These are phyloP conservation scores for Penicillium sp. DNA, from an alignment of 2,329 filamentous ascomycete species.

Conservation along the genomic window DNA sequence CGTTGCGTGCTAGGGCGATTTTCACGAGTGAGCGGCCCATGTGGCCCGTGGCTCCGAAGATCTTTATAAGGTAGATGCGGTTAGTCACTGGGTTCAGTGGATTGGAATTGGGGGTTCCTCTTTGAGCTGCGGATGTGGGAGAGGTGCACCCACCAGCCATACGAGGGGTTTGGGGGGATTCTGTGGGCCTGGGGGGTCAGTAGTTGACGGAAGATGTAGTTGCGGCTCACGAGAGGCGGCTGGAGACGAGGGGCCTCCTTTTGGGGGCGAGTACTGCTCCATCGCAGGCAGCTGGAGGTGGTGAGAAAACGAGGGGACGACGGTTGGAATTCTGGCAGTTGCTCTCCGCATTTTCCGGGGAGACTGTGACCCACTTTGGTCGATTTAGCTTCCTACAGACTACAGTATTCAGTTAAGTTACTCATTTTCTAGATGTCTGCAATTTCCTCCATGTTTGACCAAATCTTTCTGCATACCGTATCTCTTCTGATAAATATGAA, in stretches of 20 bases:
- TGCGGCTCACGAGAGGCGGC: constrained; percentile 41
- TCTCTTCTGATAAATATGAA: too few species aligned
- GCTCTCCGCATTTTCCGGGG: constrained; percentile 29
- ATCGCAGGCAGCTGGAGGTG: constrained; percentile 16
- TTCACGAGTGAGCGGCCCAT: constrained; percentile 91
- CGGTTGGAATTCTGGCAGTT: constrained; percentile 10
- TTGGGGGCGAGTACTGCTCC: constrained; percentile 33
- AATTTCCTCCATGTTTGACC: too few species aligned
- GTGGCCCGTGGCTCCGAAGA: constrained; percentile 96
- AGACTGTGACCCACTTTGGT: not conserved
- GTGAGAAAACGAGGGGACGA: constrained; percentile 4
- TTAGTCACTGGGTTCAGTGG: not conserved
- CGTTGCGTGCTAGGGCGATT: constrained; percentile 74
- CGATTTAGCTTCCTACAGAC: too few species aligned
- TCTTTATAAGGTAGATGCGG: constrained; percentile 49
- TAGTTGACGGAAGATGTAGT: constrained; percentile 74
- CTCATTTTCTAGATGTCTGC: too few species aligned
- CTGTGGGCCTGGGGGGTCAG: constrained; percentile 75
- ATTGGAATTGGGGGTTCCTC: not conserved
- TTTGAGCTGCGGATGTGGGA: not conserved
- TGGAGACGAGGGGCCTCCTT: constrained; percentile 28
- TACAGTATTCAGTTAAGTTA: too few species aligned
- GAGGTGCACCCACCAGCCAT: constrained; percentile 72
- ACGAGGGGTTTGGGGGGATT: constrained; percentile 74
- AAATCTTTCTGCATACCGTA: too few species aligned